Evolutionary conservation across 2,329 filamentous ascomycete genomes (phyloP).

Genomic region (Pseudonectria buxi): DNA sequence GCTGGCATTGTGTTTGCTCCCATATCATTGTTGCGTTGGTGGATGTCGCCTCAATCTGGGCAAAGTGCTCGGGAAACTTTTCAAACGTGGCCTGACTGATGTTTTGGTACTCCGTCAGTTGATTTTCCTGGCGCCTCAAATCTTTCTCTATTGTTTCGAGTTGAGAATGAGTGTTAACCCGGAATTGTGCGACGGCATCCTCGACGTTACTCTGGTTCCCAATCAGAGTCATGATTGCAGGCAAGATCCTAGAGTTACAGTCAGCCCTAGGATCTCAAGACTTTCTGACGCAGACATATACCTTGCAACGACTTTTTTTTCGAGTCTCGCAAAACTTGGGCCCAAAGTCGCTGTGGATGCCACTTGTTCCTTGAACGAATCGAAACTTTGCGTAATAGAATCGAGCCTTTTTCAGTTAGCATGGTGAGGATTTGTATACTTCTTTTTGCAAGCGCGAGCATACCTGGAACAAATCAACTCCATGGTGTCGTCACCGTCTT

Average conservation of each 20-base stretch:
- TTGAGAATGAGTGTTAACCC: neutral
- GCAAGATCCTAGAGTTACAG: conserved; percentile 7
- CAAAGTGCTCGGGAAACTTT: conserved; percentile 5
- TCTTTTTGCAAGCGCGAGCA: no score
- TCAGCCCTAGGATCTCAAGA: neutral
- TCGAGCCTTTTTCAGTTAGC: conserved; percentile 5
- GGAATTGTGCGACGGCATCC: conserved; percentile 5
- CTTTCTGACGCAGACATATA: conserved; percentile 1
- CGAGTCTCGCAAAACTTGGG: conserved; percentile 7
- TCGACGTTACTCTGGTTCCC: conserved; percentile 6
- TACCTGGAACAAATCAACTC: no score
- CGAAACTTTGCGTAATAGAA: conserved; percentile 6
- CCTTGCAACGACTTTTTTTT: conserved; percentile 13
- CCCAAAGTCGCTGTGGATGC: conserved; percentile 1
- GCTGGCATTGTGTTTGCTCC: conserved; percentile 9
- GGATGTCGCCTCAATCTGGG: conserved; percentile 5
- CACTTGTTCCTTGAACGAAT: neutral
- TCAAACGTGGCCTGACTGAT: conserved; percentile 1
- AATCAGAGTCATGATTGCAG: conserved; percentile 9
- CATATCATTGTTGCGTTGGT: conserved; percentile 8
- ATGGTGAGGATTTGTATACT: no score
- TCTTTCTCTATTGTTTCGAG: conserved; percentile 6
- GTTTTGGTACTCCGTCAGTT: conserved; percentile 1
- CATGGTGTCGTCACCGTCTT: no score
- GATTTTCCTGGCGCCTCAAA: conserved; percentile 1